Base-by-base conservation (phyloP, 345 rosid species). In the Streptanthus diversifolius region DNA sequence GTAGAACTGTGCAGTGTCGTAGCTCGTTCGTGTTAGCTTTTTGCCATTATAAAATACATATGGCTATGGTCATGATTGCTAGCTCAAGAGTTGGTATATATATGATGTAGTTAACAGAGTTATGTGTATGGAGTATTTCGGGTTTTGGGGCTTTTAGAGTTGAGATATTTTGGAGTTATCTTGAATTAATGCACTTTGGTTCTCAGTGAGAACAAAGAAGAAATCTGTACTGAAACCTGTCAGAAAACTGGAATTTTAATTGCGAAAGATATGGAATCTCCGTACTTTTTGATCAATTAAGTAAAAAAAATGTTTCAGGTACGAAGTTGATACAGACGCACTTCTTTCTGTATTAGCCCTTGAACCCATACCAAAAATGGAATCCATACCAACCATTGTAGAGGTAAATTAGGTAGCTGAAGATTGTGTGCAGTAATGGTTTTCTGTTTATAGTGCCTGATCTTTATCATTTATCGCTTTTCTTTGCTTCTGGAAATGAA, bases 341-440 rank as follows among this genome's bases (percentile, higher is more conserved):
- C 88, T 93, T 82, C 82, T 93, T 32, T 93, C 98, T 36, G 97
- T 91, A 22, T 80, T 93, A 59, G 97, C 97, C 21, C 98, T 93
- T 78, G 97, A 93, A 80, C 91, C 95, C 48, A 84, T 93, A 65
- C 72, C 85, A 7, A 69, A 81, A 32, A 89, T 91, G 88, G 87
- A 82, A 52, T 83, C 89, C 27, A 82, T 91, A 51, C 96, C 97
- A 59, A 87, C 97, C 62, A 87, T 93, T 81, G 98, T 93, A 76
- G 98, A 93, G 96, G 98, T 91, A 82, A 48, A 67, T 56, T 71
- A 54, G 65, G 45, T 71, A 41, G 32, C 58, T 21, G 39, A 54
- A 63, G 14, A 36, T 37, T 52, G 7, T 47, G 9, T 44, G 66
- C 73, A 13, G 52, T 57, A 69, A 24, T 14, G 70, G 5, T 18